Conservation (phyloP, 495 filamentous ascomycete species). For the Wilcoxina mikolae region DNA sequence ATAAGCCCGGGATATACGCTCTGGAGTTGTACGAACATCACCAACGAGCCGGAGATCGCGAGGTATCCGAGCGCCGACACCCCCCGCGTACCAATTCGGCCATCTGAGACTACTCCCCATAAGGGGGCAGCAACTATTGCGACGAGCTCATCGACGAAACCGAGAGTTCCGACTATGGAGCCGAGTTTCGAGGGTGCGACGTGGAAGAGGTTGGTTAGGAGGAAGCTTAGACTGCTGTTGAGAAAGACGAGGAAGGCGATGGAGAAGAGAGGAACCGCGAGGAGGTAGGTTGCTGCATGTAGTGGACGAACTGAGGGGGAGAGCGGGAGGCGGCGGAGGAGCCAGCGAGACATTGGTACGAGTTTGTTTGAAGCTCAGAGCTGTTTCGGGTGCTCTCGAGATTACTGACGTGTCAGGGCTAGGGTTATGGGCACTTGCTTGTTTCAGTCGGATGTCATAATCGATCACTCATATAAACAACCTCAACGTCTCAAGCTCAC, state of each 20-base stretch:
- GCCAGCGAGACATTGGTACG: conserved; percentile 8
- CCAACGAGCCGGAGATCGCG: conserved; percentile 59
- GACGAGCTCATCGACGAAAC: conserved; percentile 89
- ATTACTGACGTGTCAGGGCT: no score
- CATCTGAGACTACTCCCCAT: conserved; percentile 84
- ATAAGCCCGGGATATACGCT: conserved; percentile 83
- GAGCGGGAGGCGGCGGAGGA: conserved; percentile 41
- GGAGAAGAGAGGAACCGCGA: conserved; percentile 82
- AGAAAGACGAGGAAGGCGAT: conserved; percentile 97
- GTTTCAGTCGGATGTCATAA: no score
- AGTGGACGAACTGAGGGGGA: conserved; percentile 44
- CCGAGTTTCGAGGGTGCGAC: conserved; percentile 53
- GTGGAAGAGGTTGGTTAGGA: conserved; percentile 80
- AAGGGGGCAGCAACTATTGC: conserved; percentile 78
- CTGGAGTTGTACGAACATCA: conserved; percentile 67
- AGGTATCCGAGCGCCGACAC: conserved; percentile 65
- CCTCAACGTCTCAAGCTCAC: no score
- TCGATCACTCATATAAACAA: no score
- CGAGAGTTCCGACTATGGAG: conserved; percentile 80
- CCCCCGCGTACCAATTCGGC: conserved; percentile 61
- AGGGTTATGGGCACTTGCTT: no score
- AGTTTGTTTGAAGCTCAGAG: no score
- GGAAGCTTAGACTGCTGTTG: conserved; percentile 84
- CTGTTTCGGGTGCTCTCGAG: not conserved
- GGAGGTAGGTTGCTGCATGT: conserved; percentile 72